Evolutionary conservation across 2,329 filamentous ascomycete species (phyloP).

Genomic region (Teratosphaeria destructans): DNA sequence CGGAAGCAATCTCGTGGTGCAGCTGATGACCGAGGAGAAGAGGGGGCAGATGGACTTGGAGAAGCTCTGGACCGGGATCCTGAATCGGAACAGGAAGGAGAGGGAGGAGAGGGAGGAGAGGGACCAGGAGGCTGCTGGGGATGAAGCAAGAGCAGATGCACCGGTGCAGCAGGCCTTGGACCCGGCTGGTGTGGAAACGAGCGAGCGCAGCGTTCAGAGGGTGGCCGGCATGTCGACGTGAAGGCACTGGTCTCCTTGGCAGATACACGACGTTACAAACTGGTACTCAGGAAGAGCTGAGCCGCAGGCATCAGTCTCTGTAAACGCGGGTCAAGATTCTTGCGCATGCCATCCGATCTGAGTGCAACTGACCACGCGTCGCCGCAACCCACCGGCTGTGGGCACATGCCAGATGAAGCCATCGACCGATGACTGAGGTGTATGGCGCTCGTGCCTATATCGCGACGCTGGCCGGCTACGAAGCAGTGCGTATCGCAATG

Average conservation of each 20-base stretch:
- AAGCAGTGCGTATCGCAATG: background rate
- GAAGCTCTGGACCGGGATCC: constrained; percentile 43
- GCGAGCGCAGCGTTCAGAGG: background rate
- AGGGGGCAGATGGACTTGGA: constrained; percentile 57
- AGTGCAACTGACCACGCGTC: background rate
- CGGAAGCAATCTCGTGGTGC: constrained; percentile 55
- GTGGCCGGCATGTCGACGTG: background rate
- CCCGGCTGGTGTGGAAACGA: background rate
- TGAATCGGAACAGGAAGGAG: constrained; percentile 16
- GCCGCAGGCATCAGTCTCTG: background rate
- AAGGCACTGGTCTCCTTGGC: background rate
- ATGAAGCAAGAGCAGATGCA: background rate
- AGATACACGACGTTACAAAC: background rate
- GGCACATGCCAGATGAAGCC: background rate
- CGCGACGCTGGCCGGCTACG: background rate
- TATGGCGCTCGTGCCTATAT: background rate
- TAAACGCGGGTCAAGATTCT: background rate
- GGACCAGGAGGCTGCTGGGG: background rate
- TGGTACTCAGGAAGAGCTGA: background rate
- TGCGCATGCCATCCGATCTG: background rate
- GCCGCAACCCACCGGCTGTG: background rate
- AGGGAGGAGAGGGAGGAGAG: constrained; percentile 16
- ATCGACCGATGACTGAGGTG: background rate
- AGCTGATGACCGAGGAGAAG: constrained; percentile 63
- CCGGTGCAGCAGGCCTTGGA: background rate